These are phyloP conservation scores for Trichoderma reesei DNA, from an alignment of 495 filamentous ascomycete genomes.

Conservation along the genomic window DNA sequence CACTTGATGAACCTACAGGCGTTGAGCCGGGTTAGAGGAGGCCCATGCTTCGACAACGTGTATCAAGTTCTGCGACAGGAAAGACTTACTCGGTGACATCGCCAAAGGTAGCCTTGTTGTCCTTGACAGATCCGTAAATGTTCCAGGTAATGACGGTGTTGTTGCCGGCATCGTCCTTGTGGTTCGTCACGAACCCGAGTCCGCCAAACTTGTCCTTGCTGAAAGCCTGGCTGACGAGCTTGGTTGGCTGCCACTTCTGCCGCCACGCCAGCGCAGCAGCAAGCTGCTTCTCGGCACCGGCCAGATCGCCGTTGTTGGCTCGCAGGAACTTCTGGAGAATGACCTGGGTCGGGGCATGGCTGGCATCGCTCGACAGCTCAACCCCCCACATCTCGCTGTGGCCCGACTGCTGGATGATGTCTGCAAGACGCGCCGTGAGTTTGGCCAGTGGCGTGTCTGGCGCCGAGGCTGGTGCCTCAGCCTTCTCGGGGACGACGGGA, in stretches of 20 bases:
- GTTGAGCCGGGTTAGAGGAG: conserved; percentile 15
- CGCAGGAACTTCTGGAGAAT: conserved; percentile 86
- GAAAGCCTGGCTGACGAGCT: conserved; percentile 38
- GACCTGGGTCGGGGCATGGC: conserved; percentile 63
- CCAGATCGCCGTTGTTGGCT: conserved; percentile 68
- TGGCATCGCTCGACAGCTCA: conserved; percentile 40
- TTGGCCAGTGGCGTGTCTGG: conserved; percentile 9
- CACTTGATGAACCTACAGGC: conserved; percentile 63
- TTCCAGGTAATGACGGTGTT: conserved; percentile 67
- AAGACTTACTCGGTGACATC: conserved; percentile 61
- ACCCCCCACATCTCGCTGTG: conserved; percentile 78
- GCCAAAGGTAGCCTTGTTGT: conserved; percentile 59
- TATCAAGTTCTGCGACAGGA: neutral
- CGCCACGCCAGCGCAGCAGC: conserved; percentile 72
- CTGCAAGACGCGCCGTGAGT: conserved; percentile 6
- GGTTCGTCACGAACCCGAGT: conserved; percentile 46
- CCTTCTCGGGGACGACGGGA: neutral
- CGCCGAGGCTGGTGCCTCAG: neutral
- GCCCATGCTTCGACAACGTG: neutral
- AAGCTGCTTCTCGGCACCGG: conserved; percentile 64
- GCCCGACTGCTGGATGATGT: conserved; percentile 10
- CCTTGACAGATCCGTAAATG: conserved; percentile 73
- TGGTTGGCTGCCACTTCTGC: conserved; percentile 44
- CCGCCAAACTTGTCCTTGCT: conserved; percentile 45
- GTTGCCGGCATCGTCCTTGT: conserved; percentile 21